These are phyloP conservation scores for Eucalyptus victrix DNA, from an alignment of 345 rosid genomes.

Conservation along the genomic window DNA sequence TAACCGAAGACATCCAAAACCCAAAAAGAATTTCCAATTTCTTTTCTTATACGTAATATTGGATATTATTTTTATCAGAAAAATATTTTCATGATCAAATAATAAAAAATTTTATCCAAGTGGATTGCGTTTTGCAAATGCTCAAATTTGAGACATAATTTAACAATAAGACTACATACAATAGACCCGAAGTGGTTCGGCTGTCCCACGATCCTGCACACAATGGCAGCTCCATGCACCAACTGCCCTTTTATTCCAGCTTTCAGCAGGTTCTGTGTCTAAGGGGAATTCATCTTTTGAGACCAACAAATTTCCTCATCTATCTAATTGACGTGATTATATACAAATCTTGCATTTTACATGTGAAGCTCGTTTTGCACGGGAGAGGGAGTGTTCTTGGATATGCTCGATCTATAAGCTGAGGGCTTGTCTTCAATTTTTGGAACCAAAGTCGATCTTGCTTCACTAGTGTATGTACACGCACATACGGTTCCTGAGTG, in stretches of 20 bases:
- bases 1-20: accelerated
- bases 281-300: neutral
- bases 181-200: neutral
- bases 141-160: too few relatives aligned
- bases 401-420: neutral
- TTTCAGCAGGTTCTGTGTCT: neutral
- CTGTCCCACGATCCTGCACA: neutral
- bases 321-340: neutral
- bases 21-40: too few relatives aligned
- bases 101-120: too few relatives aligned
- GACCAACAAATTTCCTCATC: neutral
- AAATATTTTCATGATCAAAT: too few relatives aligned
- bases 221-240: neutral
- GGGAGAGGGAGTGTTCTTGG: neutral
- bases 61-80: too few relatives aligned
- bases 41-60: accelerated
- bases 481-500: neutral
- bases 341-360: neutral
- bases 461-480: neutral
- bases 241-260: neutral
- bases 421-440: neutral
- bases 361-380: neutral
- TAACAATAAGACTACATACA: accelerated
- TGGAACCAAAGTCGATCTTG: neutral
- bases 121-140: too few relatives aligned